Percentiles rank a stretch among this genome's conserved stretches.
These are phyloP conservation scores for Trypanosoma vivax DNA, from an alignment of 208 protist genomes.

Conservation along the genomic window DNA sequence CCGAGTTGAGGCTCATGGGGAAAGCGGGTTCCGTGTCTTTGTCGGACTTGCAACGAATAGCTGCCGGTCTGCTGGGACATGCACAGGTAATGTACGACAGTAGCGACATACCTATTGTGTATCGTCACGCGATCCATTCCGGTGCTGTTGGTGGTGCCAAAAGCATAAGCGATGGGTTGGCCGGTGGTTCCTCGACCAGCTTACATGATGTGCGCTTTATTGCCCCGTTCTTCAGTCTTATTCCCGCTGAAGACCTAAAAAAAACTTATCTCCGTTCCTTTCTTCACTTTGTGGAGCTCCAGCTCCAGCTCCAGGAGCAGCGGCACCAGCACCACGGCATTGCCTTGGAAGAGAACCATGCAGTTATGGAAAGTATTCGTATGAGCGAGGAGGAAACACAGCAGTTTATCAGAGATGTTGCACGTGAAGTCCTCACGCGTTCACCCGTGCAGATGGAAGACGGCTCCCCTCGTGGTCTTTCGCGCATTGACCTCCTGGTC, in stretches of 20 bases:
- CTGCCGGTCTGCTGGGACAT: constrained; percentile 30
- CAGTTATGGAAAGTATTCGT: constrained; percentile 17
- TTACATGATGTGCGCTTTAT: constrained; percentile 67
- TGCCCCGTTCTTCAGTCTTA: constrained; percentile 66
- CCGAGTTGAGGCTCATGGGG: constrained; percentile 34
- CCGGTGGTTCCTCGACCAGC: background rate
- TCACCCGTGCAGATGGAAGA: constrained; percentile 35
- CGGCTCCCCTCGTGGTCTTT: constrained; percentile 37
- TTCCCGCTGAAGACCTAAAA: constrained; percentile 38
- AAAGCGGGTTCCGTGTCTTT: constrained; percentile 4
- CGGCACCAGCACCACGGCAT: constrained; percentile 14
- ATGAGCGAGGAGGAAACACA: constrained; percentile 36
- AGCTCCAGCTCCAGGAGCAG: constrained; percentile 47
- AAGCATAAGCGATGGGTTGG: no score
- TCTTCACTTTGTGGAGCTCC: constrained; percentile 67
- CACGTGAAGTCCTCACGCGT: constrained; percentile 55
- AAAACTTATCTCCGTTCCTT: constrained; percentile 46
- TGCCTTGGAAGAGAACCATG: constrained; percentile 17
- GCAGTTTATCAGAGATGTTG: constrained; percentile 32
- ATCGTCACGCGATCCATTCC: background rate
- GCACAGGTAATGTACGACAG: constrained; percentile 58
- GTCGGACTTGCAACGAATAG: constrained; percentile 27
- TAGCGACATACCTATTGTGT: constrained; percentile 33
- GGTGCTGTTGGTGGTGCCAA: constrained; percentile 4
- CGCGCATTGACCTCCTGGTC: constrained; percentile 53